phyloP scores from a whole-genome alignment of 768 basidiomycete species.

The Tricholoma bakamatsutake region DNA sequence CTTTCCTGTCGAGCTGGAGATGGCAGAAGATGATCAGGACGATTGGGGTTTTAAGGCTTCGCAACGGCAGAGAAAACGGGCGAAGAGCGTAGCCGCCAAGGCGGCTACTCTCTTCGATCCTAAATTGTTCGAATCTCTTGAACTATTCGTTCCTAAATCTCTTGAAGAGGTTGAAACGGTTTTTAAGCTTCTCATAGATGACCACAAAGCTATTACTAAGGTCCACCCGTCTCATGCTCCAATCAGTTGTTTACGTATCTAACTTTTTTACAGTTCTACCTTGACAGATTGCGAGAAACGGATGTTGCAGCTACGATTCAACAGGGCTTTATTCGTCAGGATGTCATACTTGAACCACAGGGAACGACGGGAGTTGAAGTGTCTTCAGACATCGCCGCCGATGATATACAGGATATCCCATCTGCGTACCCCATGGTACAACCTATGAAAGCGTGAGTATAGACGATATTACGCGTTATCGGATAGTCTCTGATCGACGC shows the following conservation, averaged over 20 bases:
- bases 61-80: slow-evolving; percentile 7
- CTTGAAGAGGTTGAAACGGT: slow-evolving; percentile 6
- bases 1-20: slow-evolving; percentile 6
- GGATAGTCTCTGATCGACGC: neutral
- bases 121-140: slow-evolving; percentile 1
- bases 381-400: neutral
- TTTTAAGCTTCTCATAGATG: slow-evolving; percentile 7
- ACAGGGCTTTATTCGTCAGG: slow-evolving; percentile 11
- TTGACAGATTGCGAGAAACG: slow-evolving; percentile 10
- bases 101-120: neutral
- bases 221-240: slow-evolving; percentile 11
- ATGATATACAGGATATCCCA: slow-evolving; percentile 3
- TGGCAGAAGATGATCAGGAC: slow-evolving; percentile 1
- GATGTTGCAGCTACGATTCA: slow-evolving; percentile 11
- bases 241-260: slow-evolving; percentile 16
- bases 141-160: slow-evolving; percentile 8
- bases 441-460: slow-evolving; percentile 46
- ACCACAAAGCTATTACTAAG: slow-evolving; percentile 1
- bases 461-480: neutral
- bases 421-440: slow-evolving; percentile 42
- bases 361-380: neutral
- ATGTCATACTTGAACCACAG: neutral
- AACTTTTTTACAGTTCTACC: slow-evolving; percentile 12
- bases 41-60: slow-evolving; percentile 7
- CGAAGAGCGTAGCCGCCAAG: slow-evolving; percentile 5